Base-by-base conservation (phyloP, 2,329 filamentous ascomycete genomes). In the Monilinia vaccinii-corymbosi region DNA sequence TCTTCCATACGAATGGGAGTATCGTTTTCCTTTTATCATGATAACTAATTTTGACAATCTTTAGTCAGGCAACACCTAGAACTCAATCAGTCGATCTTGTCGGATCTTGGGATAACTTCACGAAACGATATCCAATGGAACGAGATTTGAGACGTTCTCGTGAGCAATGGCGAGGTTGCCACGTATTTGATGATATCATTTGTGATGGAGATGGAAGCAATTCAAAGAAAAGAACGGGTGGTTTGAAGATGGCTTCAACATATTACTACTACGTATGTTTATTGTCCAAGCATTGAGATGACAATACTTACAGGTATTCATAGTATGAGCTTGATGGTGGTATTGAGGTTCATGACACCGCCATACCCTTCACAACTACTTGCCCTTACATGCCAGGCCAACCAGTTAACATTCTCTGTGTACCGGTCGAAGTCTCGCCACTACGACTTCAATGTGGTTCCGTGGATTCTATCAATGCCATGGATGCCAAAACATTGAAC, bases 71-170 rank as follows among this genome's bases (percentile, higher is more conserved):
- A 58, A 73, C 80, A 66, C 79, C 81, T 64, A 79, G 81, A 56
- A 80, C 85, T 64, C 79, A 80, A 64, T 87, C 86, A 48, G 89
- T 97, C 66, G 85, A 89, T 70, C 81, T 97, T 49, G 80, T 94
- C 68, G 93, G 93, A 64, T 96, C 91, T 64, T 97, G 93, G 93
- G 92, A 97, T 77, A 96, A 96, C 77, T 97, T 97, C 75, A 79
- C 81, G 62, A 84, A 81, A 70, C 78, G 84, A 53, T 93, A 96
- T 77, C 78, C 78, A 49, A 91, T 97, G 85, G 84, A 93, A 72
- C 83, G 85, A 68, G 93, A 97, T 75, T 77, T 76, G 64, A 84
- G 88, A 71, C 84, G 88, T 67, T 88, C 89, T 66, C 79, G 79
- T 61, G 84, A 85, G 64, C 84, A 90, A 73, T 97, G 91, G 91